These are phyloP conservation scores for Jasminum sambac DNA, from an alignment of 257 asterid genomes.

Conservation along the genomic window DNA sequence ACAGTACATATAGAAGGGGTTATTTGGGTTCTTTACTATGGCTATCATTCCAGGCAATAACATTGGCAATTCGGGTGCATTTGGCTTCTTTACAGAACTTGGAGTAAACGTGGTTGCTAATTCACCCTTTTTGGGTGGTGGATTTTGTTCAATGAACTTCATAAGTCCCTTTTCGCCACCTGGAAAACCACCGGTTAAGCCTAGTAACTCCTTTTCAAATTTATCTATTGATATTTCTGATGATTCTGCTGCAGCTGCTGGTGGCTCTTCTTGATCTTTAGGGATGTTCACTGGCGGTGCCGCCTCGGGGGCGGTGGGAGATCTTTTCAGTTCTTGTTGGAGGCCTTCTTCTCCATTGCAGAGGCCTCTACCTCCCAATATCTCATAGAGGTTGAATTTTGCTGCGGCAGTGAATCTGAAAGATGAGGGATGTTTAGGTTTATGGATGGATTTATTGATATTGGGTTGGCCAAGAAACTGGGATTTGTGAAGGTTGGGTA, in stretches of 20 bases:
- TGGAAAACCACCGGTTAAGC: slow-evolving; percentile 88
- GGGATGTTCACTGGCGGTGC: background rate
- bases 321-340: slow-evolving; percentile 50
- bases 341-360: slow-evolving; percentile 76
- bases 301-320: slow-evolving; percentile 15
- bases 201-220: slow-evolving; percentile 75
- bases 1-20: slow-evolving; percentile 76
- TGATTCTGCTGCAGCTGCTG: slow-evolving; percentile 7
- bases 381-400: slow-evolving; percentile 73
- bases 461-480: slow-evolving; percentile 56
- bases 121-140: slow-evolving; percentile 54
- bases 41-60: slow-evolving; percentile 88
- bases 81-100: slow-evolving; percentile 51
- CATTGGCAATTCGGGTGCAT: slow-evolving; percentile 76
- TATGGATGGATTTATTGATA: slow-evolving; percentile 26
- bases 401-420: slow-evolving; percentile 40
- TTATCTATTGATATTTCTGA: slow-evolving; percentile 45
- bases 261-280: slow-evolving; percentile 18
- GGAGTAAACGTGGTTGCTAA: slow-evolving; percentile 33
- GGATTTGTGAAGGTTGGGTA: slow-evolving; percentile 57
- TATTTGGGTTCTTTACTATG: slow-evolving; percentile 65
- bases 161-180: slow-evolving; percentile 80
- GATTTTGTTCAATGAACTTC: slow-evolving; percentile 67
- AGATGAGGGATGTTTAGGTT: slow-evolving; percentile 30
- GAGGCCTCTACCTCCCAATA: slow-evolving; percentile 82